Evolutionary conservation across 257 asterid genomes (phyloP).

Genomic region (Ballota nigra): DNA sequence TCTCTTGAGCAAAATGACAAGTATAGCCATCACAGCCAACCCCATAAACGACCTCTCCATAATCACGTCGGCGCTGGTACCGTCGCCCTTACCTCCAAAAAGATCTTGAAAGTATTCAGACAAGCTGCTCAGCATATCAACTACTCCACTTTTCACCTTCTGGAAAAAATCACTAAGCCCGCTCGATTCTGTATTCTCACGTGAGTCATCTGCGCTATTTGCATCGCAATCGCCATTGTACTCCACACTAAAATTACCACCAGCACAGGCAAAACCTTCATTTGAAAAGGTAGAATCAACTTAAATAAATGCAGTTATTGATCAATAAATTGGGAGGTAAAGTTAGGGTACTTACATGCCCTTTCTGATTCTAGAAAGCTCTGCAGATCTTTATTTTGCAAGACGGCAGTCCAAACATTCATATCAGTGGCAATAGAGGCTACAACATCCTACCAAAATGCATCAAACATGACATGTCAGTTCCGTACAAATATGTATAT

Average conservation of each 20-base stretch:
- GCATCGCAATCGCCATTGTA: conserved; percentile 24
- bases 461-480: conserved; percentile 13
- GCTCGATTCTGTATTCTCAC: conserved; percentile 11
- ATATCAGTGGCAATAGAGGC: conserved; percentile 82
- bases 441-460: conserved; percentile 53
- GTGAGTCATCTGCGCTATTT: background rate
- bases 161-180: conserved; percentile 30
- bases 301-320: background rate
- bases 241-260: conserved; percentile 1
- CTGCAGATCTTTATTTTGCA: conserved; percentile 58
- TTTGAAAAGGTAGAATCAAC: background rate
- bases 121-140: conserved; percentile 59
- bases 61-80: conserved; percentile 33
- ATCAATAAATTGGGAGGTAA: background rate
- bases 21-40: conserved; percentile 58
- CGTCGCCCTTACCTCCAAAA: conserved; percentile 55
- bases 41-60: conserved; percentile 61
- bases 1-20: conserved; percentile 45
- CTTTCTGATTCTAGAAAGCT: conserved; percentile 50
- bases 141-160: conserved; percentile 45
- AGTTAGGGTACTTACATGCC: conserved; percentile 29
- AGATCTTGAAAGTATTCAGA: conserved; percentile 53
- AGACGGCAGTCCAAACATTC: conserved; percentile 76
- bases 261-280: conserved; percentile 14
- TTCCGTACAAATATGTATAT: background rate